Conservation (phyloP, 768 basidiomycete species). For the Glaciozyma martinii region DNA sequence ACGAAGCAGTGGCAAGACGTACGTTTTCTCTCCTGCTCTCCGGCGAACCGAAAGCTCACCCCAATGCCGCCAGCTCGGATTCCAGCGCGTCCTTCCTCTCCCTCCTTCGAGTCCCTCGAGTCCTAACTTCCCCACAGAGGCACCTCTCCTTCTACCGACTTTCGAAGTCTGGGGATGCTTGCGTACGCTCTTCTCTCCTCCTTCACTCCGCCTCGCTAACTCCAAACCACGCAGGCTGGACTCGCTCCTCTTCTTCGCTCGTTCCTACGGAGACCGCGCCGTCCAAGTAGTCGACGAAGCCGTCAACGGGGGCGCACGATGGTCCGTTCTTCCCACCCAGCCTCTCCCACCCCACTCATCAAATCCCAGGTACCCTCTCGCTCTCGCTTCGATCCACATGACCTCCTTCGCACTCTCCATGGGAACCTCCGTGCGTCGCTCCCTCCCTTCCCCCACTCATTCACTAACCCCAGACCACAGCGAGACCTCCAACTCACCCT, state of each 20-base stretch:
- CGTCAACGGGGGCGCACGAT: conserved; percentile 23
- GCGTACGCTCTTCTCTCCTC: neutral
- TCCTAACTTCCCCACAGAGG: conserved; percentile 5
- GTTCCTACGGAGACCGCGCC: conserved; percentile 14
- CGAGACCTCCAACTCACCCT: conserved; percentile 29
- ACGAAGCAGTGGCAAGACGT: conserved; percentile 31
- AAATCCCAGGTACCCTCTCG: conserved; percentile 22
- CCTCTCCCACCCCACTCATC: neutral
- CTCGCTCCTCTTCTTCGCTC: conserved; percentile 9
- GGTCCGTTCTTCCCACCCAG: neutral
- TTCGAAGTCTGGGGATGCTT: conserved; percentile 23
- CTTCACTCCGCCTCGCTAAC: neutral
- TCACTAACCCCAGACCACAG: neutral
- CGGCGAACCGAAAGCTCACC: neutral
- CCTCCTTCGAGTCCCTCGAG: neutral
- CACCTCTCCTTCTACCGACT: conserved; percentile 16
- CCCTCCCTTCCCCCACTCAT: neutral
- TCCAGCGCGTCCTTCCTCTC: conserved; percentile 13
- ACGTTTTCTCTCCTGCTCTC: neutral
- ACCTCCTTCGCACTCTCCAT: conserved; percentile 25
- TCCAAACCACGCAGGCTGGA: conserved; percentile 2
- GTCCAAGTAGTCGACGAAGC: conserved; percentile 20
- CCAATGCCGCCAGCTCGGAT: conserved; percentile 12
- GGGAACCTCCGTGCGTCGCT: neutral
- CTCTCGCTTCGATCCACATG: conserved; percentile 27